phyloP scores from a whole-genome alignment of 352 stramenopile genomes.

The Phytophthora litchii region DNA sequence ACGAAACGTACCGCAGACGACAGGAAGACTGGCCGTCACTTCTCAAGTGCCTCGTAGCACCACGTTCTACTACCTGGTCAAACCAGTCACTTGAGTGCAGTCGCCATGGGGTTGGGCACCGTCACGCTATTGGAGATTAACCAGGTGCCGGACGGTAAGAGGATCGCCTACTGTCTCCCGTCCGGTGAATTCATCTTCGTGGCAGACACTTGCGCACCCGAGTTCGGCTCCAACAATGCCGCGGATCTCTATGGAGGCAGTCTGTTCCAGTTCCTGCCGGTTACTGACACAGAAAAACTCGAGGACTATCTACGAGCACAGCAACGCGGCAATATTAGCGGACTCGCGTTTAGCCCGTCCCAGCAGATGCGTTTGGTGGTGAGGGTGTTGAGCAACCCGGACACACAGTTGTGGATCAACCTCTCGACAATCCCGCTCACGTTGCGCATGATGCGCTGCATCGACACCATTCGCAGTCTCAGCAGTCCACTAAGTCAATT shows the following conservation, averaged over 20 bases:
- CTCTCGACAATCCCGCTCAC: constrained; percentile 67
- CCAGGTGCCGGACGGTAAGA: constrained; percentile 48
- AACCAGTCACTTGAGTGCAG: constrained; percentile 9
- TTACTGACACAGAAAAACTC: constrained; percentile 64
- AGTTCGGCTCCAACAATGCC: constrained; percentile 40
- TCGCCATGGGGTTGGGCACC: constrained; percentile 49
- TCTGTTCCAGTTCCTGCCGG: constrained; percentile 59
- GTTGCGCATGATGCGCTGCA: constrained; percentile 78
- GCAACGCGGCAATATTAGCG: constrained; percentile 13
- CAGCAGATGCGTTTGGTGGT: constrained; percentile 55
- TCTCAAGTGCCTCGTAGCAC: constrained; percentile 20
- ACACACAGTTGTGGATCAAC: constrained; percentile 56
- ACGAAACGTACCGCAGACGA: constrained; percentile 17
- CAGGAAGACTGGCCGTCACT: constrained; percentile 5
- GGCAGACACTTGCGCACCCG: constrained; percentile 46
- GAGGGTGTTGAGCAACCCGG: constrained; percentile 31
- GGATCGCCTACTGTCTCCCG: constrained; percentile 70
- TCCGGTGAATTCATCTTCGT: constrained; percentile 81
- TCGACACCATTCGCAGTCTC: constrained; percentile 69
- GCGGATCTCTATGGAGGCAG: constrained; percentile 67
- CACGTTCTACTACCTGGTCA: constrained; percentile 5
- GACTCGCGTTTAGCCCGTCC: constrained; percentile 18
- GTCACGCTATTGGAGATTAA: constrained; percentile 75
- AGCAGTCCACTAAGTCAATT: constrained; percentile 52
- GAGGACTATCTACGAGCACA: constrained; percentile 57